Evolutionary conservation across 306 rosid genomes (phyloP).

Genomic region (Cucumis melo): DNA sequence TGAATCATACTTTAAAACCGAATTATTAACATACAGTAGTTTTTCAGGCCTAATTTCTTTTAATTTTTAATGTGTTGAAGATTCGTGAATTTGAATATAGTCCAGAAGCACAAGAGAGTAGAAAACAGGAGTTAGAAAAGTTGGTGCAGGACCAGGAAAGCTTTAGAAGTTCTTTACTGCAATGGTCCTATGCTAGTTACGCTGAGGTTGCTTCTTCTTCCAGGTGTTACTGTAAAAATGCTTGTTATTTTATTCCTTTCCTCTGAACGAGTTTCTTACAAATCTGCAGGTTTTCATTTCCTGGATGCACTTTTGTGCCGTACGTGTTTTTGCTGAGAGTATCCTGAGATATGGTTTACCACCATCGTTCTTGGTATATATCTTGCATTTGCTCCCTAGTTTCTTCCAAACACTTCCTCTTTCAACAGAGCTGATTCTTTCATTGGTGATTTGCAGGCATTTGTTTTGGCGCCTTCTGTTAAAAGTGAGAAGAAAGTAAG

Average conservation of each 20-base stretch:
- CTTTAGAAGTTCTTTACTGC: slow-evolving; percentile 70
- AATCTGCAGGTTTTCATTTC: slow-evolving; percentile 68
- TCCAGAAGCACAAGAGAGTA: slow-evolving; percentile 63
- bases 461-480: slow-evolving; percentile 61
- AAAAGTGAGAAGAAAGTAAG: slow-evolving; percentile 83
- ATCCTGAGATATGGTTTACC: slow-evolving; percentile 92
- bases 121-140: slow-evolving; percentile 69
- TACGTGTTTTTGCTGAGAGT: slow-evolving; percentile 75
- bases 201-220: slow-evolving; percentile 50
- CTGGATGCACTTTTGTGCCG: slow-evolving; percentile 95
- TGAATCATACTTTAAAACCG: slow-evolving; percentile 8
- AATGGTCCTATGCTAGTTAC: slow-evolving; percentile 83
- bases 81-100: slow-evolving; percentile 79
- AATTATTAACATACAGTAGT: not conserved
- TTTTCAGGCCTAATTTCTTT: slow-evolving; percentile 10
- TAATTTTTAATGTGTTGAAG: slow-evolving; percentile 31
- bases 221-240: not conserved
- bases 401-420: slow-evolving; percentile 9
- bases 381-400: slow-evolving; percentile 8
- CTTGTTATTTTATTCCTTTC: not conserved
- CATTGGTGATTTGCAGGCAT: slow-evolving; percentile 44
- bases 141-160: slow-evolving; percentile 70
- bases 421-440: slow-evolving; percentile 7
- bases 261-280: slow-evolving; percentile 7
- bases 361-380: slow-evolving; percentile 70